Percentiles rank a stretch among this genome's conserved stretches.
phyloP scores from a whole-genome alignment of 495 filamentous ascomycete genomes.

The Haplographium delicatum region DNA sequence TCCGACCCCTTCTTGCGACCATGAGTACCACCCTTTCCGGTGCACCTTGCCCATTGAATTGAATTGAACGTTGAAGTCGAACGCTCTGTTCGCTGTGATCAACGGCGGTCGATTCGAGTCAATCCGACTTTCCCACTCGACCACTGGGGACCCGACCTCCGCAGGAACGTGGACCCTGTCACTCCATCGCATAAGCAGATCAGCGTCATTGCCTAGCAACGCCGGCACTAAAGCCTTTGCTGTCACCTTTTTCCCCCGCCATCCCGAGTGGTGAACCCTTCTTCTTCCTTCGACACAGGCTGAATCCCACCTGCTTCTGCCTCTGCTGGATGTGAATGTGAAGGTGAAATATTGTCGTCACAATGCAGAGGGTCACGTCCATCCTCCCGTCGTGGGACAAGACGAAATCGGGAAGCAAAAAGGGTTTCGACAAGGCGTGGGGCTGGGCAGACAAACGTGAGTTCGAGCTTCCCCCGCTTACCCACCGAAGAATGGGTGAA shows the following conservation, averaged over 20 bases:
- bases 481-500: not conserved
- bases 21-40: no score
- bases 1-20: no score
- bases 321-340: slow-evolving; percentile 6
- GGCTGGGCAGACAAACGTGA: slow-evolving; percentile 37
- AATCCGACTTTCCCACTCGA: no score
- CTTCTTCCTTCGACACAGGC: slow-evolving; percentile 1
- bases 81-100: no score
- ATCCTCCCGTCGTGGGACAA: slow-evolving; percentile 27
- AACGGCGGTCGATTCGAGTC: no score
- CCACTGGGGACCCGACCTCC: no score
- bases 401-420: slow-evolving; percentile 39
- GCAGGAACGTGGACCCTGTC: no score
- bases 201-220: not conserved
- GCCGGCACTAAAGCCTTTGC: no score
- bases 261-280: slow-evolving; percentile 8
- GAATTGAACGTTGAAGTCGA: no score
- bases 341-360: no score
- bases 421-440: slow-evolving; percentile 43
- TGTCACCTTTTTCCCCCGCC: slow-evolving; percentile 11
- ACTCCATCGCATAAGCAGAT: not conserved
- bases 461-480: not conserved
- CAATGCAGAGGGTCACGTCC: slow-evolving; percentile 24
- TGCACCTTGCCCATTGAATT: no score
- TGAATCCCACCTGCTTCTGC: slow-evolving; percentile 4